These are phyloP conservation scores for Malassezia globosa DNA, from an alignment of 1,284 basidiomycete species.

Conservation along the genomic window DNA sequence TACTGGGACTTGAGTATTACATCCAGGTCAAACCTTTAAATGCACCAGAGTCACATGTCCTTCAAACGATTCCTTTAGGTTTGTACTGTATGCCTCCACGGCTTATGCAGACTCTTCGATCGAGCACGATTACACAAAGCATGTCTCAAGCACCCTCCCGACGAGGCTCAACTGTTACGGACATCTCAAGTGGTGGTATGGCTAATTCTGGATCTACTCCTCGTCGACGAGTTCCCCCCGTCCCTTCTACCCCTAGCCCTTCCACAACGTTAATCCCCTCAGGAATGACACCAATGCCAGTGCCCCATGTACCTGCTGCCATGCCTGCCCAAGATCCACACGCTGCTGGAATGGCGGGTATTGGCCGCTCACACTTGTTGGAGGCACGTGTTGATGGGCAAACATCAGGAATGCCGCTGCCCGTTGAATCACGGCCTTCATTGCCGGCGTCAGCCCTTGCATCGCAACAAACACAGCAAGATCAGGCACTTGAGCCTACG, in stretches of 20 bases:
- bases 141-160: neutral
- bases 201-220: neutral
- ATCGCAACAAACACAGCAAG: neutral
- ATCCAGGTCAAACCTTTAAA: constrained; percentile 22
- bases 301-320: neutral
- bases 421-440: neutral
- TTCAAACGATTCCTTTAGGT: constrained; percentile 7
- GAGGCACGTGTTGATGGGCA: no score
- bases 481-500: neutral
- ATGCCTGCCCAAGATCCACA: neutral
- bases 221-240: neutral
- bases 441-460: neutral
- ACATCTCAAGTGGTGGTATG: neutral
- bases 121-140: neutral
- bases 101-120: neutral
- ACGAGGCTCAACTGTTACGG: neutral
- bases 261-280: neutral
- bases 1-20: constrained; percentile 30
- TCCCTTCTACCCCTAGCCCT: neutral
- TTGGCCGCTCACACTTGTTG: neutral
- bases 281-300: neutral
- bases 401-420: neutral
- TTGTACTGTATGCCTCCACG: constrained; percentile 15
- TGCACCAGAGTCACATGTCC: neutral
- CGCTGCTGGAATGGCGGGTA: neutral